Conservation (phyloP, 805 yeast species). For the Candida vartiovaarae region DNA sequence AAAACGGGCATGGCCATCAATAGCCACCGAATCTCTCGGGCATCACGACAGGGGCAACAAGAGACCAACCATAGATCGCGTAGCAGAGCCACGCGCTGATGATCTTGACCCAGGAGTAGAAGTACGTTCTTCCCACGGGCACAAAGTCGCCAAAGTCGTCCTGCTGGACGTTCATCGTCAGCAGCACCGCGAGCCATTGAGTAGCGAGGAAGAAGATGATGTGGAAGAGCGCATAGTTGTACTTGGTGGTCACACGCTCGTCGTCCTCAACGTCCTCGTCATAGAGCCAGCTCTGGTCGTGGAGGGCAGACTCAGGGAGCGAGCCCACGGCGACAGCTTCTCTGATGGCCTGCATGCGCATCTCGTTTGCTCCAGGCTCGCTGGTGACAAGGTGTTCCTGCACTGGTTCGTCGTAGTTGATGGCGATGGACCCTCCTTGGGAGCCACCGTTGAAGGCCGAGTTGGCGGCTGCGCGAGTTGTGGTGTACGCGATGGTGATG, state of each 20-base stretch:
- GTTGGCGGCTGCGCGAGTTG: constrained; percentile 91
- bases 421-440: constrained; percentile 29
- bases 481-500: constrained; percentile 92
- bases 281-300: constrained; percentile 58
- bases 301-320: constrained; percentile 84
- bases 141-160: constrained; percentile 83
- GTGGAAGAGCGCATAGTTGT: constrained; percentile 85
- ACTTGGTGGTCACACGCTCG: constrained; percentile 57
- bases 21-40: constrained; percentile 71
- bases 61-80: constrained; percentile 79
- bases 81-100: constrained; percentile 90
- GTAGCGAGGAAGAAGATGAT: constrained; percentile 90
- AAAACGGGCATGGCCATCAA: neutral
- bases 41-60: constrained; percentile 82
- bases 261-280: constrained; percentile 46
- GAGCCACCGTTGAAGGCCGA: constrained; percentile 47
- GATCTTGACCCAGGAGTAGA: constrained; percentile 91
- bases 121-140: constrained; percentile 96
- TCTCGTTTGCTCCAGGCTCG: constrained; percentile 54
- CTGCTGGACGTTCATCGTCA: constrained; percentile 84
- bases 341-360: constrained; percentile 80
- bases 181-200: constrained; percentile 89
- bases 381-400: constrained; percentile 34
- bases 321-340: constrained; percentile 97
- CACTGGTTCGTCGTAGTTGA: constrained; percentile 24